Percentiles rank a stretch among this genome's conserved stretches.
phyloP scores from a whole-genome alignment of 179 eudicot species.

The Spinacia oleracea region DNA sequence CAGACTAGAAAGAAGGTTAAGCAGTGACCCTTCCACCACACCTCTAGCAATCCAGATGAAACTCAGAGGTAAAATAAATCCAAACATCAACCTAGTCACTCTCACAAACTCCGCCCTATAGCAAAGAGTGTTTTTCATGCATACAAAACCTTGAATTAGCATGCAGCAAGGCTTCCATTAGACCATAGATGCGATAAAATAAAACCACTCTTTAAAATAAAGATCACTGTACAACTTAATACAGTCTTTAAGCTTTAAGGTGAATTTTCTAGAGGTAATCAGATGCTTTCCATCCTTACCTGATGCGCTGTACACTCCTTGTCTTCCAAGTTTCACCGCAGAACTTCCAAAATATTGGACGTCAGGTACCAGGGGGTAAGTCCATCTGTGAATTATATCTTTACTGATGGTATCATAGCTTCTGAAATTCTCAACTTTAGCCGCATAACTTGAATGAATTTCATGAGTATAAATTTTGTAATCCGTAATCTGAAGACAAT shows the following conservation, averaged over 20 bases:
- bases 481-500: slow-evolving; percentile 78
- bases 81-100: background rate
- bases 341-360: slow-evolving; percentile 62
- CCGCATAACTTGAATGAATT: slow-evolving; percentile 87
- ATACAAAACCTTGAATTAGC: background rate
- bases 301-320: slow-evolving; percentile 76
- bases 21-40: background rate
- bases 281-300: slow-evolving; percentile 45
- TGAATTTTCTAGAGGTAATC: background rate
- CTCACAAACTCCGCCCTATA: background rate
- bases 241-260: background rate
- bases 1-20: background rate
- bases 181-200: background rate
- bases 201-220: background rate
- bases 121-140: background rate
- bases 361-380: slow-evolving; percentile 92
- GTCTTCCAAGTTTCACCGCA: slow-evolving; percentile 71
- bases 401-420: slow-evolving; percentile 94
- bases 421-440: slow-evolving; percentile 84
- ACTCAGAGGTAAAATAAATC: background rate
- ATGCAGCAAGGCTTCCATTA: background rate
- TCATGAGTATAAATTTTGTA: slow-evolving; percentile 94
- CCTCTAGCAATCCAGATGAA: background rate
- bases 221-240: background rate
- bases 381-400: slow-evolving; percentile 96